Evolutionary conservation across 495 filamentous ascomycete species (phyloP), one percentile per base, ranked within the genome.

Genomic region (Penicillium paxilli): DNA sequence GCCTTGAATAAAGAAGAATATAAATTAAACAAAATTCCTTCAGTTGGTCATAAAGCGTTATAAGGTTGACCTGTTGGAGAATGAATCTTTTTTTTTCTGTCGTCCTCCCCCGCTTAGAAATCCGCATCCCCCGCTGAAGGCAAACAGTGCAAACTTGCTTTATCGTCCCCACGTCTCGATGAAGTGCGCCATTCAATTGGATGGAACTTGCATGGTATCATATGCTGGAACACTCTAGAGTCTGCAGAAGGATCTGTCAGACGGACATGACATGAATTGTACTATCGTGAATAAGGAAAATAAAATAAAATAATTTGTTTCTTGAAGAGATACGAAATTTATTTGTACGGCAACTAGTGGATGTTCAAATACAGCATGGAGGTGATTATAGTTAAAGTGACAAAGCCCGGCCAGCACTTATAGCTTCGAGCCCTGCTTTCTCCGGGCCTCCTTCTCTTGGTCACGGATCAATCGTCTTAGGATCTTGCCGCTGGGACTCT

Each of bases 401-500:
- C n/a, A n/a, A n/a, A n/a, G n/a, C n/a, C n/a, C n/a, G 6, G 8
- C 30, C 30, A 32, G n/a, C 7, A 11, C 46, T 54, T 69, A 86
- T 20, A 87, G 64, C 65, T 76, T 87, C 21, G 82, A 71, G 4
- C 86, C 88, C 46, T 80, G 75, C 48, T 78, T 78, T 62, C 84
- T 79, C 67, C 85, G 81, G 41, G 74, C 79, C 65, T 86, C 88
- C 71, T 78, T 89, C 68, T 93, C 90, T 66, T 82, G 80, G 64
- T 98, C 93, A 30, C 90, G 82, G 51, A 98, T 70, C 58, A 95
- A 59, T 17, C 90, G 79, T 35, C 92, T 76, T 63, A 98, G 66
- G 58, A 98, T 96, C 85, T 98, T 96, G 11, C 92, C 92, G 66
- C 87, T 91, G 0, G 93, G 88, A 60, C 89, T 95, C 79, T 96